Evolutionary conservation across 192 early-diverging fungal species (phyloP).

Genomic region (Paraglomus occultum): DNA sequence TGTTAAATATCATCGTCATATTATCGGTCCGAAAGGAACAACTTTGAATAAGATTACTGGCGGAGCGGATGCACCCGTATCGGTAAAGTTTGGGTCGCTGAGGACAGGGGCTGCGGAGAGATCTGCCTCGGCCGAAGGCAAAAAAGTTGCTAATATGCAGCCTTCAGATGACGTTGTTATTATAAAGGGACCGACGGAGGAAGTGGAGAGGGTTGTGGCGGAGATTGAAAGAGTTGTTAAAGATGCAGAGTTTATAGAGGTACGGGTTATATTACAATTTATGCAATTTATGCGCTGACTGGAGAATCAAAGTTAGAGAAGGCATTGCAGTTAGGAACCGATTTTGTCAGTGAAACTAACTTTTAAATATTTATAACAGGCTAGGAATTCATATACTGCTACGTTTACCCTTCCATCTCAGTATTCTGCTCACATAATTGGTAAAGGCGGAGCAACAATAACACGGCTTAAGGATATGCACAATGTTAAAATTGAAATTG

Average conservation of each 20-base stretch:
- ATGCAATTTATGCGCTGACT: too few species aligned
- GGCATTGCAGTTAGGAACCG: slow-evolving; percentile 33
- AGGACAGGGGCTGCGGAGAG: slow-evolving; percentile 38
- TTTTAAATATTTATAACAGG: slow-evolving; percentile 32
- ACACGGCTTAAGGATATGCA: slow-evolving; percentile 74
- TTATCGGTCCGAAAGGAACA: slow-evolving; percentile 75
- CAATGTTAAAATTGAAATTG: slow-evolving; percentile 70
- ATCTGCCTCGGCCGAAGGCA: slow-evolving; percentile 47
- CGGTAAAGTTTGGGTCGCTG: slow-evolving; percentile 66
- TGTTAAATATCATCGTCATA: slow-evolving; percentile 67
- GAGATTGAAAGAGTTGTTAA: slow-evolving; percentile 67
- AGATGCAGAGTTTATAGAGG: slow-evolving; percentile 69
- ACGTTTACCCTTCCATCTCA: slow-evolving; percentile 71
- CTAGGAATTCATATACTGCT: slow-evolving; percentile 65
- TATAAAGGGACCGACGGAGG: slow-evolving; percentile 75
- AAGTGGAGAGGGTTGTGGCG: slow-evolving; percentile 68
- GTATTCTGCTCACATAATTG: slow-evolving; percentile 76
- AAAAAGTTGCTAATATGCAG: slow-evolving; percentile 39
- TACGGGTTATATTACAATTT: slow-evolving; percentile 38
- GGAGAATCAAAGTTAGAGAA: slow-evolving; percentile 38
- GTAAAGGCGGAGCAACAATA: slow-evolving; percentile 84
- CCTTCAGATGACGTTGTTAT: slow-evolving; percentile 68
- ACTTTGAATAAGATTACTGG: slow-evolving; percentile 72
- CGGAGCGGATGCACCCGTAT: slow-evolving; percentile 59
- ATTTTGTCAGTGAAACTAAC: slow-evolving; percentile 27